Percentiles rank a stretch among this genome's conserved stretches.
These are phyloP conservation scores for Bacterosira constricta DNA, from an alignment of 108 stramenopile genomes.

Conservation along the genomic window DNA sequence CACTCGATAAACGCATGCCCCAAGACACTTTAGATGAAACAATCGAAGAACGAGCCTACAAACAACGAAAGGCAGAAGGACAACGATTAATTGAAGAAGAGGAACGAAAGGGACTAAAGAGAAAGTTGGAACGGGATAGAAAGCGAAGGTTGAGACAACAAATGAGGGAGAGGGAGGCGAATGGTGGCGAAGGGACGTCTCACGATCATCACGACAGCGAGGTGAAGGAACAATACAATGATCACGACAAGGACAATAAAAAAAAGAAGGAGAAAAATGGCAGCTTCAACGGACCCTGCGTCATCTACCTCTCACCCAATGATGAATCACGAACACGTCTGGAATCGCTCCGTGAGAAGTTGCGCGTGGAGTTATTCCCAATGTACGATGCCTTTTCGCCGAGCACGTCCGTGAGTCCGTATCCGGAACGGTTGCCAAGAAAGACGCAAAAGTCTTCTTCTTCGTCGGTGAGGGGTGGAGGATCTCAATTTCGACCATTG, in stretches of 20 bases:
- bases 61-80: conserved; percentile 44
- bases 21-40: conserved; percentile 18
- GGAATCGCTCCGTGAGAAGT: conserved; percentile 50
- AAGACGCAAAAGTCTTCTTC: conserved; percentile 4
- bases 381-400: conserved; percentile 55
- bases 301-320: conserved; percentile 76
- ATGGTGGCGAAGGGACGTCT: conserved; percentile 6
- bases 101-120: conserved; percentile 47
- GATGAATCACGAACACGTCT: conserved; percentile 55
- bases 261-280: conserved; percentile 23
- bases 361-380: conserved; percentile 43
- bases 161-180: conserved; percentile 9
- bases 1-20: conserved; percentile 29
- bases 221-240: neutral
- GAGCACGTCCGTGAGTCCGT: conserved; percentile 38
- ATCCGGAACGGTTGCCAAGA: conserved; percentile 51
- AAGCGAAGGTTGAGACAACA: neutral
- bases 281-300: conserved; percentile 71
- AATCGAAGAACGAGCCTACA: conserved; percentile 21
- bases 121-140: conserved; percentile 43
- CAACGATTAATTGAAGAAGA: conserved; percentile 56
- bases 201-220: neutral
- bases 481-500: conserved; percentile 55
- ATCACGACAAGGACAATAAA: neutral
- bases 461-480: neutral